Percentiles rank a stretch among this genome's conserved stretches.
phyloP scores from a whole-genome alignment of 2,329 filamentous ascomycete species.

The Ascochyta fabae region DNA sequence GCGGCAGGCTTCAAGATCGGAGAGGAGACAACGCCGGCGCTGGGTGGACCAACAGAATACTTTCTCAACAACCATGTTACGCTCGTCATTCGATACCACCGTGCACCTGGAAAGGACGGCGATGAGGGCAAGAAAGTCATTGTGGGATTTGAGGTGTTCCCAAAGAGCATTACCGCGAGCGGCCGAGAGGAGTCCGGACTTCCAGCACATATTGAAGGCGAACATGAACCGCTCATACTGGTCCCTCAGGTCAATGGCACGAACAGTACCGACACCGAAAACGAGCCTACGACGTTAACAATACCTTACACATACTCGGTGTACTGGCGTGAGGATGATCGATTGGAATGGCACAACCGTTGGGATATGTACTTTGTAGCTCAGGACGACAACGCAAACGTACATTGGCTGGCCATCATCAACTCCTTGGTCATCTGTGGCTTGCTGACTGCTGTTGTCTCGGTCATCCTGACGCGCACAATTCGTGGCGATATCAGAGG shows the following conservation, averaged over 20 bases:
- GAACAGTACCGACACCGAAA: conserved; percentile 54
- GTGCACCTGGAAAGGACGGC: conserved; percentile 71
- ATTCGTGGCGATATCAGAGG: conserved; percentile 79
- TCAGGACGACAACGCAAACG: conserved; percentile 79
- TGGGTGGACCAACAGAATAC: conserved; percentile 67
- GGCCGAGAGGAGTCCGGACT: conserved; percentile 70
- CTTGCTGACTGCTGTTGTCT: conserved; percentile 77
- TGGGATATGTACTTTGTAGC: conserved; percentile 93
- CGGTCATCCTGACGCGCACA: conserved; percentile 81
- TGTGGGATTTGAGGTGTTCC: conserved; percentile 88
- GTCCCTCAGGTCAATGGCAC: conserved; percentile 67
- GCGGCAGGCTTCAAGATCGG: conserved; percentile 89
- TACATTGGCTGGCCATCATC: conserved; percentile 87
- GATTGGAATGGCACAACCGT: conserved; percentile 79
- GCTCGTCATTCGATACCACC: conserved; percentile 79
- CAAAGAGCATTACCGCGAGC: conserved; percentile 75
- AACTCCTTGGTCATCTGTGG: conserved; percentile 86
- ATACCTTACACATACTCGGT: conserved; percentile 90
- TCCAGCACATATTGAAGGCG: conserved; percentile 68
- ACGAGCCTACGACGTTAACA: conserved; percentile 70
- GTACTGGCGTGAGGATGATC: conserved; percentile 83
- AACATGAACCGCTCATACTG: conserved; percentile 71
- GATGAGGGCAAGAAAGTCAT: conserved; percentile 77
- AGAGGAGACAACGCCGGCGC: conserved; percentile 70
- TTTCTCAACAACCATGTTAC: conserved; percentile 90